Evolutionary conservation across 805 yeast species (phyloP).

Genomic region (Yamadazyma scolyti): DNA sequence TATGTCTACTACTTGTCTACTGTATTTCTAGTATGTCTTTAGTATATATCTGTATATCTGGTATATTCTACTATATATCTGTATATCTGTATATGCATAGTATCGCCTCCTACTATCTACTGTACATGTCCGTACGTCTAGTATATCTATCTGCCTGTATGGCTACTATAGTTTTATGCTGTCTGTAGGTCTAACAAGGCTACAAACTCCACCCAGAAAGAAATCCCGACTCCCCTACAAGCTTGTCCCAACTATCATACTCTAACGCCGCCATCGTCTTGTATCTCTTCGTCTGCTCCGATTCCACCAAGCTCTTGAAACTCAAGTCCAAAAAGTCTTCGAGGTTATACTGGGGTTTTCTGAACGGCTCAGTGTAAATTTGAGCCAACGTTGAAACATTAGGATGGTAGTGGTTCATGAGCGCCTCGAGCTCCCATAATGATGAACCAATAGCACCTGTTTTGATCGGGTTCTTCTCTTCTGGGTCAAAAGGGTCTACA

Average conservation of each 20-base stretch:
- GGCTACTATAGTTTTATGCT: no score
- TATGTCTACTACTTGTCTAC: no score
- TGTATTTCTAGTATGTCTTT: no score
- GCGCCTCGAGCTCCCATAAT: slow-evolving; percentile 84
- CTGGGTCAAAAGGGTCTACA: slow-evolving; percentile 63
- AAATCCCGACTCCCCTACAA: slow-evolving; percentile 32
- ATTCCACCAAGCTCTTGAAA: slow-evolving; percentile 60
- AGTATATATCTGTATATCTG: no score
- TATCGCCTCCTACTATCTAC: no score
- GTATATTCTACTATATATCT: no score
- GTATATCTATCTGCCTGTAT: no score
- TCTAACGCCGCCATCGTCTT: slow-evolving; percentile 78
- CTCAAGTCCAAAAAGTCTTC: slow-evolving; percentile 96
- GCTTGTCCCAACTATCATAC: slow-evolving; percentile 49
- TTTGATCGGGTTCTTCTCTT: slow-evolving; percentile 69
- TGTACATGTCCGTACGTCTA: no score
- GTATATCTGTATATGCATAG: no score
- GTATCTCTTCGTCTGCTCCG: slow-evolving; percentile 61
- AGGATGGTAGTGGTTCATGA: slow-evolving; percentile 87
- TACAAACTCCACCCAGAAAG: slow-evolving; percentile 27
- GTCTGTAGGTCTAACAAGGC: no score
- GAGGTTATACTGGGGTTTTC: slow-evolving; percentile 79
- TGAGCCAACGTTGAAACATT: slow-evolving; percentile 90
- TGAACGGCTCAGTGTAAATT: slow-evolving; percentile 85
- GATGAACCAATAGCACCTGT: slow-evolving; percentile 83